phyloP scores from a whole-genome alignment of 345 rosid genomes.

The Abelmoschus esculentus region DNA sequence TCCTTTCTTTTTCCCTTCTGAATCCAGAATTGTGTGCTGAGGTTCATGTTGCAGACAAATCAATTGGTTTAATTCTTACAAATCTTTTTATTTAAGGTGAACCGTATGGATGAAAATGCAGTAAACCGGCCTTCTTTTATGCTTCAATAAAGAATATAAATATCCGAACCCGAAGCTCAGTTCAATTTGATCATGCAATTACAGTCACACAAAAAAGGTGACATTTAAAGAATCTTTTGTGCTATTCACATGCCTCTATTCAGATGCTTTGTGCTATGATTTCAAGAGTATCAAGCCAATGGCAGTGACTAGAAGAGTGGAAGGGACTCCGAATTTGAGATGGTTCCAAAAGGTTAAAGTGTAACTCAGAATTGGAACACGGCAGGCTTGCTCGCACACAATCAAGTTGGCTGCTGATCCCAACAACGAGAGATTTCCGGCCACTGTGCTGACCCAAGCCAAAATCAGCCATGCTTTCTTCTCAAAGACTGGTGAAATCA shows the following conservation, averaged over 20 bases:
- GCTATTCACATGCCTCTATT: neutral
- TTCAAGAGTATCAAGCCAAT: conserved; percentile 39
- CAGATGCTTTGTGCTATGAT: neutral
- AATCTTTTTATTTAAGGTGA: no score
- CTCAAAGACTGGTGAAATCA: conserved; percentile 39
- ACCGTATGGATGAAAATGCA: neutral
- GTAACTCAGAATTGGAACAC: conserved; percentile 41
- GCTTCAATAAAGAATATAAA: neutral
- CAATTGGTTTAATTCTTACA: neutral
- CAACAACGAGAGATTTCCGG: conserved; percentile 70
- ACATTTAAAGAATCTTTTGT: neutral
- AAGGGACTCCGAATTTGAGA: conserved; percentile 69
- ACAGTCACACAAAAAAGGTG: neutral
- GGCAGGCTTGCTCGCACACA: conserved; percentile 77
- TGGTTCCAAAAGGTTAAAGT: conserved; percentile 65
- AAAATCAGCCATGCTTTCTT: conserved; percentile 80
- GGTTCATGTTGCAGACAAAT: neutral
- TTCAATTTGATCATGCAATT: neutral
- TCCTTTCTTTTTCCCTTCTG: neutral
- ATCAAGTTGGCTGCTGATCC: conserved; percentile 91
- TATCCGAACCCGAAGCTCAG: neutral
- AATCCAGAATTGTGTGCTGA: no score
- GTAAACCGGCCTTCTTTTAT: conserved; percentile 25
- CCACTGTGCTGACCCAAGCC: conserved; percentile 89
- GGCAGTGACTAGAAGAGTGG: conserved; percentile 59